Percentiles rank a stretch among this genome's conserved stretches.
Conservation (phyloP, 2,329 filamentous ascomycete species). For the Fusarium subtropicale region DNA sequence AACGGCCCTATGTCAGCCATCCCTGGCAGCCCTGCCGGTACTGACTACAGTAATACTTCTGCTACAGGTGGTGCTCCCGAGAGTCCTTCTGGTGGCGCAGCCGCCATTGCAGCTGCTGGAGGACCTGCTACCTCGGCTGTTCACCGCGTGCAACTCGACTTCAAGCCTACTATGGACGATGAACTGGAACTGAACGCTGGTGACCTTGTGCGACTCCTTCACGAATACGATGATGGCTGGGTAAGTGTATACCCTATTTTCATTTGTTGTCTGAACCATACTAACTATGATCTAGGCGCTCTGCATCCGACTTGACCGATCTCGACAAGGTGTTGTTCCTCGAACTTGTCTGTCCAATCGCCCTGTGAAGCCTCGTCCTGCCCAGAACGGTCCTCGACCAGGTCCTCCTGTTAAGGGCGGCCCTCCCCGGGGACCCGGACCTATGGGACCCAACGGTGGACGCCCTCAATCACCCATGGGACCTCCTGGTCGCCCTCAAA, state of each 20-base stretch:
- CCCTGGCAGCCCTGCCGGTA: constrained; percentile 70
- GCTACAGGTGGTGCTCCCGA: constrained; percentile 59
- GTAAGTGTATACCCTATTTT: constrained; percentile 62
- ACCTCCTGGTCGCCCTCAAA: constrained; percentile 49
- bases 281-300: constrained; percentile 73
- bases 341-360: constrained; percentile 93
- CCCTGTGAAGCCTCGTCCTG: constrained; percentile 85
- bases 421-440: constrained; percentile 40
- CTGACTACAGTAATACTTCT: constrained; percentile 71
- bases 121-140: constrained; percentile 73
- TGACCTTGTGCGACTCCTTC: constrained; percentile 86
- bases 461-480: constrained; percentile 51
- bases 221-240: constrained; percentile 99
- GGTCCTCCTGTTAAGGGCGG: constrained; percentile 64
- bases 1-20: constrained; percentile 51
- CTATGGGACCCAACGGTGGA: constrained; percentile 50
- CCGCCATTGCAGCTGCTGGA: constrained; percentile 71
- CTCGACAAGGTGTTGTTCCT: constrained; percentile 91
- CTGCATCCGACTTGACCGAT: constrained; percentile 89
- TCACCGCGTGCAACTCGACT: constrained; percentile 94
- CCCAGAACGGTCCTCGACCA: constrained; percentile 60
- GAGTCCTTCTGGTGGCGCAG: constrained; percentile 61
- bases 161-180: constrained; percentile 91
- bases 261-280: background rate
- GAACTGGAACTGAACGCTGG: constrained; percentile 86